phyloP scores from a whole-genome alignment of 2,329 filamentous ascomycete species.

The Colletotrichum sp. region DNA sequence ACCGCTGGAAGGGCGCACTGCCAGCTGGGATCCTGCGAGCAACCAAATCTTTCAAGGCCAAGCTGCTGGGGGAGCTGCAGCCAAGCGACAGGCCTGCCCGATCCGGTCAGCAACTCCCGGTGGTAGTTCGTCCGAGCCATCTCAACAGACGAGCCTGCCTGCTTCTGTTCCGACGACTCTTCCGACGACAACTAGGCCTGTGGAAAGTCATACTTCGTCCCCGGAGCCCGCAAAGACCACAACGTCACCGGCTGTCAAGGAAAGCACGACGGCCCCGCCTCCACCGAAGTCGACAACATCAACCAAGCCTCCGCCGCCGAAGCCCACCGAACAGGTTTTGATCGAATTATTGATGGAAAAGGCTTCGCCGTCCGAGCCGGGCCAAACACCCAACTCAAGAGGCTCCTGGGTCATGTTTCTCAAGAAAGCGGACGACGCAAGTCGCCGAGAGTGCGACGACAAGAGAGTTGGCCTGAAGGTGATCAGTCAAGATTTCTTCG shows the following conservation, averaged over 20 bases:
- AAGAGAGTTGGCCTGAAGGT: too few relatives aligned
- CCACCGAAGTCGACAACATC: not conserved
- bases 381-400: not conserved
- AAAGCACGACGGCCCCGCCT: not conserved
- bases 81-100: not conserved
- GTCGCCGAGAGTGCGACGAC: not conserved
- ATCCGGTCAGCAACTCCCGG: not conserved
- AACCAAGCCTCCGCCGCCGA: not conserved
- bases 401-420: not conserved
- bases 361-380: not conserved
- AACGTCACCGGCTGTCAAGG: not conserved
- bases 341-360: not conserved
- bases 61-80: not conserved
- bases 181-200: not conserved
- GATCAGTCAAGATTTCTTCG: too few relatives aligned
- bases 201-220: not conserved
- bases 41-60: not conserved
- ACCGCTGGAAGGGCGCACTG: constrained; percentile 30
- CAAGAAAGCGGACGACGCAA: not conserved
- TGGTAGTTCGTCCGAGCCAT: not conserved
- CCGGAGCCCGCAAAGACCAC: not conserved
- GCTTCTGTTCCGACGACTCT: not conserved
- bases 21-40: not conserved
- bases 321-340: not conserved
- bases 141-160: not conserved